Base-by-base conservation (phyloP, 495 filamentous ascomycete genomes). In the Immersiella caudata region DNA sequence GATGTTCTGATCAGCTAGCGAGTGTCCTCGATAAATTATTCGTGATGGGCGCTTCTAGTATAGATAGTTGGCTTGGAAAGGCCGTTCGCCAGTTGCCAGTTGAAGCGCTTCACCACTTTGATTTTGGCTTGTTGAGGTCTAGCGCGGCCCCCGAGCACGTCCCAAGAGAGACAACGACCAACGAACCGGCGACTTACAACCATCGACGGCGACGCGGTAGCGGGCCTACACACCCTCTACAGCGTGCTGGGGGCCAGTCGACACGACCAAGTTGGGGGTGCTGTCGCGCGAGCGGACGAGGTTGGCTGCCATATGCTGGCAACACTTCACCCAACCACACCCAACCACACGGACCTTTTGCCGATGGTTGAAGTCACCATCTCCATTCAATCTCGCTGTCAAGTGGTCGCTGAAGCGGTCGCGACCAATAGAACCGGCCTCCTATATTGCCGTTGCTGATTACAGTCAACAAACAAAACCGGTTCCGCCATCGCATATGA, bases 391-490 rank as follows among this genome's bases (percentile, higher is more conserved):
- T 65, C 50, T 50, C 27, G 46, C 18, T 22, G 25, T 33, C 14
- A 29, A 65, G 55, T 61, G 67, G 26, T 50, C 60, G 62, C 54
- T 65, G 67, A 61, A 65, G 54, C 67, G 56, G 67, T 49, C 62
- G 20, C 62, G 62, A 29, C 66, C 51, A 56, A 67, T 67, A 20
- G 29, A 49, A 36, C 52, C 56, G 24, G 36, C 50, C 57, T 25
- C 24, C 33, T n/a, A 68, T 46, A 64, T 64, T 64, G 67, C 60
- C 33, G 24, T 11, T 6, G 33, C 64, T 36, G 36, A 26, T 56
- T 12, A 70, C 50, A 29, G 63, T 67, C 68, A 70, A 70, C 68
- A 70, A 70, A 70, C 61, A 70, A 67, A 67, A 56, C 40, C 40
- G 40, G 40, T 46, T 5, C 40, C 2, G 40, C 11, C 40, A 46